phyloP scores from a whole-genome alignment of 345 rosid species.

The Citrus mangshanensis region DNA sequence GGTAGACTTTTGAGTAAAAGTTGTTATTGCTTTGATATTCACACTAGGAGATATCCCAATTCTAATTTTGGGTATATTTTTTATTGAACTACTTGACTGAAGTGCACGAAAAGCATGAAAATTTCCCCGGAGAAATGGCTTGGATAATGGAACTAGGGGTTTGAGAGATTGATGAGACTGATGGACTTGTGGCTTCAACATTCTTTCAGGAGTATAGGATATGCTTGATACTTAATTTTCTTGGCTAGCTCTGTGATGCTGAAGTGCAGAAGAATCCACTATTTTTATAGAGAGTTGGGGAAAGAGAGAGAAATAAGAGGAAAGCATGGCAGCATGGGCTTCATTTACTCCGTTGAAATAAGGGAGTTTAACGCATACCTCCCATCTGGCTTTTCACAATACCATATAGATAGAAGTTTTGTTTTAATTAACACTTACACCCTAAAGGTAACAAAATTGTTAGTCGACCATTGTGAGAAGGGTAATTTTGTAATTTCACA shows the following conservation, averaged over 20 bases:
- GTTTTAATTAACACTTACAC: too few species aligned
- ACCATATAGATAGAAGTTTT: too few species aligned
- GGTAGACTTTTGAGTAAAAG: not conserved
- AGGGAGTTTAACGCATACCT: too few species aligned
- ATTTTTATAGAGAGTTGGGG: not conserved
- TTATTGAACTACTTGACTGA: not conserved
- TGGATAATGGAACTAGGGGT: too few species aligned
- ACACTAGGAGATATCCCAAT: not conserved
- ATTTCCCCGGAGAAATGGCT: conserved; percentile 2
- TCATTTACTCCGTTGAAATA: too few species aligned
- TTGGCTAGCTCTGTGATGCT: not conserved
- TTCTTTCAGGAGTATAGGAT: not conserved
- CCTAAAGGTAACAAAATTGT: too few species aligned
- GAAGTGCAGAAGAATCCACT: not conserved
- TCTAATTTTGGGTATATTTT: conserved; percentile 2
- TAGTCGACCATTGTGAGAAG: too few species aligned
- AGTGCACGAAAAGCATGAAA: conserved; percentile 1
- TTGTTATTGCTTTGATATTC: conserved; percentile 18
- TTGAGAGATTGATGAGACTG: conserved; percentile 12
- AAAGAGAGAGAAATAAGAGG: not conserved
- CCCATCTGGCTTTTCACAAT: too few species aligned
- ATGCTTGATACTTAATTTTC: not conserved
- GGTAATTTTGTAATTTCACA: too few species aligned
- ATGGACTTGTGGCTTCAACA: conserved; percentile 34
- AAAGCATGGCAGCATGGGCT: too few species aligned